Evolutionary conservation across 257 asterid genomes (phyloP).

Genomic region (Verbena officinalis): DNA sequence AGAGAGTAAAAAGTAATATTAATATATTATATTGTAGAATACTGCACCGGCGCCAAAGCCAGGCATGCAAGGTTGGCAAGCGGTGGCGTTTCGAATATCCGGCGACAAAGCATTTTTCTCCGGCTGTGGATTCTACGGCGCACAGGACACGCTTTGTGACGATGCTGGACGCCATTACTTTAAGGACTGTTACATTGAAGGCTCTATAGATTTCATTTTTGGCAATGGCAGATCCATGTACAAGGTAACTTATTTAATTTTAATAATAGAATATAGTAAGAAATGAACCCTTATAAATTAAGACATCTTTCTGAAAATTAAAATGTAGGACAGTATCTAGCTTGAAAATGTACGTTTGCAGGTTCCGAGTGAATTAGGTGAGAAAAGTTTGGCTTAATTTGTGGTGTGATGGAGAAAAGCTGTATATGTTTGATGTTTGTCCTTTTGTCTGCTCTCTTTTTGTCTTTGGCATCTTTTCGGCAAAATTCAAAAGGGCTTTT

Average conservation of each 20-base stretch:
- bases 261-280: too few species aligned
- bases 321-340: background rate
- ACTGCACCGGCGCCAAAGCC: conserved; percentile 96
- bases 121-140: conserved; percentile 91
- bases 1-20: too few species aligned
- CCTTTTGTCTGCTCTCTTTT: conserved; percentile 24
- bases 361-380: conserved; percentile 24
- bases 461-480: conserved; percentile 32
- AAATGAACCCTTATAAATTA: too few species aligned
- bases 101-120: conserved; percentile 89
- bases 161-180: conserved; percentile 95
- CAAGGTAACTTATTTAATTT: conserved; percentile 58
- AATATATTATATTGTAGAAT: conserved; percentile 40
- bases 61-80: conserved; percentile 93
- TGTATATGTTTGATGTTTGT: conserved; percentile 6
- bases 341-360: conserved; percentile 7
- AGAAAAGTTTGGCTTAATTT: background rate
- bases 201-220: conserved; percentile 91
- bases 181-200: conserved; percentile 88
- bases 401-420: conserved; percentile 27
- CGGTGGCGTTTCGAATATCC: conserved; percentile 87
- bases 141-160: conserved; percentile 91
- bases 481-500: conserved; percentile 23
- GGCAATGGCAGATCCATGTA: conserved; percentile 95
- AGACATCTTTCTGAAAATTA: too few species aligned